These are phyloP conservation scores for Vigna angularis DNA, from an alignment of 306 rosid species.

Conservation along the genomic window DNA sequence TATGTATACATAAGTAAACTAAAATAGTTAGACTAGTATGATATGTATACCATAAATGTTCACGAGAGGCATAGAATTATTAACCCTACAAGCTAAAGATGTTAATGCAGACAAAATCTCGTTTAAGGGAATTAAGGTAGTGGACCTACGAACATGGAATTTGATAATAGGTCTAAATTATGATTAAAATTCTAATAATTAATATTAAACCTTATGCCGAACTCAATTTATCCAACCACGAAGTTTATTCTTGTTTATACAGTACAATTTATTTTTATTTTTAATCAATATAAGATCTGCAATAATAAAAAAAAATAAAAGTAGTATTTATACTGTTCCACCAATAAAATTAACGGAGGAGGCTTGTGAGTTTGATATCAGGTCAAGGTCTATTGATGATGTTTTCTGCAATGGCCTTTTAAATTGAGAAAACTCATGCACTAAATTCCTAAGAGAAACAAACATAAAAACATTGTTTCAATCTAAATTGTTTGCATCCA, in stretches of 20 bases:
- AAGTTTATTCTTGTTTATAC: too few species aligned
- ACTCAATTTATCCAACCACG: too few species aligned
- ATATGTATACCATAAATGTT: neutral
- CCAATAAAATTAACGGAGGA: neutral
- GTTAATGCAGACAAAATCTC: neutral
- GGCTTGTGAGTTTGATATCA: neutral
- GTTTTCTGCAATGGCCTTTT: neutral
- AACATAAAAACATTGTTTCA: neutral
- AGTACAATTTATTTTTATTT: too few species aligned
- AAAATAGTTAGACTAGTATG: neutral
- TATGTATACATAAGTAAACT: neutral
- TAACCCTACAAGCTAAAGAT: neutral
- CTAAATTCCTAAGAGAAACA: neutral
- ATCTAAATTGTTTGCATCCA: neutral
- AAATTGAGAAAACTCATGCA: neutral
- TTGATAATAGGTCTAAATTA: too few species aligned
- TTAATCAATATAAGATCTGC: too few species aligned
- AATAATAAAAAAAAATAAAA: too few species aligned
- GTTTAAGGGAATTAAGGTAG: neutral
- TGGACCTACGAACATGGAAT: too few species aligned
- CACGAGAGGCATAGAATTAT: neutral
- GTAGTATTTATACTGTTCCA: neutral
- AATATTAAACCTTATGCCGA: too few species aligned
- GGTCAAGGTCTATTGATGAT: neutral
- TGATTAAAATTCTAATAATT: too few species aligned